phyloP scores from a whole-genome alignment of 176 grass and related monocot species.

The Pontederia paniculata region DNA sequence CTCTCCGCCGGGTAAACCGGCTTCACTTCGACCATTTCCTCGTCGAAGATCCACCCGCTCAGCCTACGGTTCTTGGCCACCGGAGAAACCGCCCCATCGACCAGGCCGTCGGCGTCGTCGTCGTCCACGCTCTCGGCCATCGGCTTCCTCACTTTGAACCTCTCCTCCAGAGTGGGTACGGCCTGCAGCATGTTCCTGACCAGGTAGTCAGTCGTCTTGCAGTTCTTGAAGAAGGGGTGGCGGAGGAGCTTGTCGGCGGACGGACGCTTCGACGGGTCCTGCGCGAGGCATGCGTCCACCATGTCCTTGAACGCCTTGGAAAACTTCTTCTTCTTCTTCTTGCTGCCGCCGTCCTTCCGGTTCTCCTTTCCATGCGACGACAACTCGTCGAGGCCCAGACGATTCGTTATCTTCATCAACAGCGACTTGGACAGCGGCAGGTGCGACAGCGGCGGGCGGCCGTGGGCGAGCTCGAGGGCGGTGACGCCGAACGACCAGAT shows the following conservation, averaged over 20 bases:
- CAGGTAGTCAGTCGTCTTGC: conserved; percentile 54
- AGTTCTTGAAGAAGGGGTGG: conserved; percentile 74
- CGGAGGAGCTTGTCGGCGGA: conserved; percentile 73
- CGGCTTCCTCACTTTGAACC: conserved; percentile 16
- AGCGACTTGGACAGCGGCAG: conserved; percentile 87
- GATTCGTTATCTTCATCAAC: conserved; percentile 65
- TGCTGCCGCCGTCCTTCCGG: conserved; percentile 6
- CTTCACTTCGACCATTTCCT: conserved; percentile 40
- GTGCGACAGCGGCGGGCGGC: conserved; percentile 70
- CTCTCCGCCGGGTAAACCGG: conserved; percentile 6
- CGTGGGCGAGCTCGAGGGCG: conserved; percentile 84
- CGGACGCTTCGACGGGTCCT: conserved; percentile 63
- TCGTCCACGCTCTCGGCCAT: conserved; percentile 1
- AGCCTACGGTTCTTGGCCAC: conserved; percentile 42
- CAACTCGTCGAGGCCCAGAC: conserved; percentile 50
- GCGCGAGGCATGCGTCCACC: conserved; percentile 63
- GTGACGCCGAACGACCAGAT: conserved; percentile 97
- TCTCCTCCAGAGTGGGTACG: conserved; percentile 55
- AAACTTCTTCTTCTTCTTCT: conserved; percentile 48
- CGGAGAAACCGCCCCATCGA: conserved; percentile 6
- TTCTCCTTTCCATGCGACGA: not conserved
- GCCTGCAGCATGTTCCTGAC: conserved; percentile 45
- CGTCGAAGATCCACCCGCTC: conserved; percentile 82
- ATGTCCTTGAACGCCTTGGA: conserved; percentile 89
- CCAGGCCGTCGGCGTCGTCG: conserved; percentile 11